Conservation (phyloP, 768 basidiomycete genomes). For the Lyophyllum shimeji region DNA sequence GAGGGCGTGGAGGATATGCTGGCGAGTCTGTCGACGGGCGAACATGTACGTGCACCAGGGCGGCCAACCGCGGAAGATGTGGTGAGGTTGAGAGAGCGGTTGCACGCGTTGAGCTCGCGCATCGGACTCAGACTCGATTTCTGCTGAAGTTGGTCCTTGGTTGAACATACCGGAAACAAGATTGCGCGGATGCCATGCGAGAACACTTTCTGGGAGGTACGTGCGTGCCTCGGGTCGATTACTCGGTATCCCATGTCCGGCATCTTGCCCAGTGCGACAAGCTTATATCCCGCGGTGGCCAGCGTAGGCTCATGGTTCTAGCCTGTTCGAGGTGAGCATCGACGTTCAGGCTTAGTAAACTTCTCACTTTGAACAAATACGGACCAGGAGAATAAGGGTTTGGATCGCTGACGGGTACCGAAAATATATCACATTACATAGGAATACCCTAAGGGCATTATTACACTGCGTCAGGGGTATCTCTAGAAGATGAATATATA, state of each 20-base stretch:
- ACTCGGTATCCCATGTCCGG: too few relatives aligned
- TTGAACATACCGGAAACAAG: neutral
- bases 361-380: too few relatives aligned
- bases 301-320: too few relatives aligned
- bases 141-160: conserved; percentile 13
- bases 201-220: neutral
- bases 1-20: conserved; percentile 61
- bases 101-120: conserved; percentile 27
- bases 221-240: neutral
- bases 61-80: conserved; percentile 43
- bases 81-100: conserved; percentile 32
- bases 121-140: conserved; percentile 31
- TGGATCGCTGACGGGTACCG: too few relatives aligned
- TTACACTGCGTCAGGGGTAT: conserved; percentile 7
- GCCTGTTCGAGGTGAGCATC: too few relatives aligned
- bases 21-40: conserved; percentile 36
- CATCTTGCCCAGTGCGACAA: too few relatives aligned
- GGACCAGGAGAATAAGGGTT: too few relatives aligned
- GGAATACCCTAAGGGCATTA: conserved; percentile 1
- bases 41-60: conserved; percentile 12
- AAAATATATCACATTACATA: neutral
- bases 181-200: neutral
- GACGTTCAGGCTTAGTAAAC: too few relatives aligned
- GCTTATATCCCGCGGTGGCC: neutral
- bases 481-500: conserved; percentile 6